These are phyloP conservation scores for Paramecium biaurelia DNA, from an alignment of 73 alveolate species.

Conservation along the genomic window DNA sequence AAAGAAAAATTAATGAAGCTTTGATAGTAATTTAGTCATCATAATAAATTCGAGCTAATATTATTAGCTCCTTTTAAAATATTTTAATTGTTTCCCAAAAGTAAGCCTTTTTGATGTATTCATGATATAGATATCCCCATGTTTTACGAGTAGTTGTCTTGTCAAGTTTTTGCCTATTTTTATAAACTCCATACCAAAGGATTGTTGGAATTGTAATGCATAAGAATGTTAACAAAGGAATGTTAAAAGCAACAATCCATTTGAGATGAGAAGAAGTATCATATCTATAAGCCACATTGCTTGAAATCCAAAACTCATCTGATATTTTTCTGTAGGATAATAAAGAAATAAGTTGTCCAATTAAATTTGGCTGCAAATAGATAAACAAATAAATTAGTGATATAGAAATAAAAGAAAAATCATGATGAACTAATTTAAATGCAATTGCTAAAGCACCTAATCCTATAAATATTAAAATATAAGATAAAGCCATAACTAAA, in stretches of 20 bases:
- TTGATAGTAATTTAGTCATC: neutral
- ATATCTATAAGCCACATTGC: conserved; percentile 2
- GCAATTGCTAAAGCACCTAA: neutral
- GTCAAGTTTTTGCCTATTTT: neutral
- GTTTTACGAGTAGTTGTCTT: neutral
- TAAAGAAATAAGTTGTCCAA: neutral
- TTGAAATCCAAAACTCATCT: neutral
- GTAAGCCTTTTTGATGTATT: neutral
- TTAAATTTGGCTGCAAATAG: neutral
- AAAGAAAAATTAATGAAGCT: neutral
- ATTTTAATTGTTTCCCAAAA: conserved; percentile 32
- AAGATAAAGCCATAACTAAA: neutral
- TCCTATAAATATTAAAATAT: neutral
- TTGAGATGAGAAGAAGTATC: neutral
- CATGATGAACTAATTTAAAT: neutral
- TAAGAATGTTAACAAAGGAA: neutral
- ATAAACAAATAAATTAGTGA: neutral
- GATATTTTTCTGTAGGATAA: neutral
- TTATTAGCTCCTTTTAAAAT: neutral
- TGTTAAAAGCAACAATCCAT: neutral
- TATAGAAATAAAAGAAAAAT: neutral
- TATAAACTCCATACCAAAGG: neutral
- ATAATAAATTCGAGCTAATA: neutral
- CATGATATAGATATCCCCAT: neutral
- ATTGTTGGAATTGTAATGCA: neutral